Percentiles rank a stretch among this genome's conserved stretches.
phyloP scores from a whole-genome alignment of 352 stramenopile genomes.

The Elongisporangium undulatum region DNA sequence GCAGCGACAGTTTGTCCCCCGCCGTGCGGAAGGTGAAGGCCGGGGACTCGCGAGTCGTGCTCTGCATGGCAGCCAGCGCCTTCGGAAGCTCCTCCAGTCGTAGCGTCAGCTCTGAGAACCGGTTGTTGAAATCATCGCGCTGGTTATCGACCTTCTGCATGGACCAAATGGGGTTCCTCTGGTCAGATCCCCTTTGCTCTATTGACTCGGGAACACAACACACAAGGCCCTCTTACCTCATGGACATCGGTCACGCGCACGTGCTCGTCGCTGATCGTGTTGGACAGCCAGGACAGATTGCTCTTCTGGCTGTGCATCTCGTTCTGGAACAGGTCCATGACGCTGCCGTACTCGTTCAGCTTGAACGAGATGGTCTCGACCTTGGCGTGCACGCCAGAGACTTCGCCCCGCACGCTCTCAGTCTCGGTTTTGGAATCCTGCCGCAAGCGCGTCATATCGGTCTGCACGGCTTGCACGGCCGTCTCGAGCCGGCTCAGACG shows the following conservation, averaged over 20 bases:
- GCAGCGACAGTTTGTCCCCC: slow-evolving; percentile 48
- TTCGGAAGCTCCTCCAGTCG: slow-evolving; percentile 60
- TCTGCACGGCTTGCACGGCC: slow-evolving; percentile 31
- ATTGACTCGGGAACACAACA: background rate
- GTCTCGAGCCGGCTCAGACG: slow-evolving; percentile 48
- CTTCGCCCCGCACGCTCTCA: slow-evolving; percentile 39
- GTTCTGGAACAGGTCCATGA: slow-evolving; percentile 60
- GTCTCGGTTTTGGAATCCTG: slow-evolving; percentile 32
- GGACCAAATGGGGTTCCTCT: background rate
- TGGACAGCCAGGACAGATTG: slow-evolving; percentile 39
- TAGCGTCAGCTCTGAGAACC: slow-evolving; percentile 52
- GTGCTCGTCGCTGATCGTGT: slow-evolving; percentile 43
- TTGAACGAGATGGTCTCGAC: slow-evolving; percentile 49
- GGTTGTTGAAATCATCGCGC: slow-evolving; percentile 53
- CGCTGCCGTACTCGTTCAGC: slow-evolving; percentile 51
- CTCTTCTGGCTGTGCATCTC: slow-evolving; percentile 53
- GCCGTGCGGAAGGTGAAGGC: slow-evolving; percentile 50
- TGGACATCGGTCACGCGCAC: slow-evolving; percentile 38
- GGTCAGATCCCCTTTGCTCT: background rate
- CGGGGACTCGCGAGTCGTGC: slow-evolving; percentile 8
- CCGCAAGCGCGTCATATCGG: slow-evolving; percentile 30
- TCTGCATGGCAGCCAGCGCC: slow-evolving; percentile 42
- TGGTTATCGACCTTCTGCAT: slow-evolving; percentile 69
- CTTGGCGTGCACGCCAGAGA: slow-evolving; percentile 33
- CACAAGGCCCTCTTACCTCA: no score